These are phyloP conservation scores for Claviceps sp. DNA, from an alignment of 2,329 filamentous ascomycete genomes.

Conservation along the genomic window DNA sequence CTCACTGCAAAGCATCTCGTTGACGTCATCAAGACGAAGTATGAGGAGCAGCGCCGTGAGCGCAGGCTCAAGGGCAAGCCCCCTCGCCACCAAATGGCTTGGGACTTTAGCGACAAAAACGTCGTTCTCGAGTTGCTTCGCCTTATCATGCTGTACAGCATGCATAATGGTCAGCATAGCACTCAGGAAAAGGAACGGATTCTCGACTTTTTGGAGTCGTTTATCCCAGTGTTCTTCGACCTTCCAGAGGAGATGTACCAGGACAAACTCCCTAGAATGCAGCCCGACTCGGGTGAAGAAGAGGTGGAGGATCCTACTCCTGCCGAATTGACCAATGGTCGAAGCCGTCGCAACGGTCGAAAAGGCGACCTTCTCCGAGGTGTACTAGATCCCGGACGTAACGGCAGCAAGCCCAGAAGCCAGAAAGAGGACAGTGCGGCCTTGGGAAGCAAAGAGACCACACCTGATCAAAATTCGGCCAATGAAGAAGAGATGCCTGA, in stretches of 20 bases:
- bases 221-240: conserved; percentile 65
- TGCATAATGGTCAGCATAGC: conserved; percentile 58
- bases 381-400: conserved; percentile 66
- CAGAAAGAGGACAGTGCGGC: conserved; percentile 71
- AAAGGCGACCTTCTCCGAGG: conserved; percentile 73
- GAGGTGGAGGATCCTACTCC: conserved; percentile 61
- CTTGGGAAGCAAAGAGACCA: conserved; percentile 74
- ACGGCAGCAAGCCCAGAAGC: conserved; percentile 53
- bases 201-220: conserved; percentile 61
- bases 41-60: conserved; percentile 75
- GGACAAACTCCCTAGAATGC: conserved; percentile 53
- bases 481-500: conserved; percentile 65
- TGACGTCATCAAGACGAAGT: conserved; percentile 80
- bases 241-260: conserved; percentile 57
- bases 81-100: conserved; percentile 60
- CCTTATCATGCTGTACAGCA: conserved; percentile 50
- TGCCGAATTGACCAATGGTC: conserved; percentile 56
- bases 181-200: conserved; percentile 61
- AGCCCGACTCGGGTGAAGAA: conserved; percentile 59
- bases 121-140: conserved; percentile 50
- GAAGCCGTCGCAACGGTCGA: conserved; percentile 58
- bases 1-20: conserved; percentile 84
- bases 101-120: conserved; percentile 58
- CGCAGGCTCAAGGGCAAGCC: conserved; percentile 48
- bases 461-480: conserved; percentile 67